Evolutionary conservation across 768 basidiomycete genomes (phyloP), one percentile per base, ranked within the genome.

Genomic region (Russula sp.): DNA sequence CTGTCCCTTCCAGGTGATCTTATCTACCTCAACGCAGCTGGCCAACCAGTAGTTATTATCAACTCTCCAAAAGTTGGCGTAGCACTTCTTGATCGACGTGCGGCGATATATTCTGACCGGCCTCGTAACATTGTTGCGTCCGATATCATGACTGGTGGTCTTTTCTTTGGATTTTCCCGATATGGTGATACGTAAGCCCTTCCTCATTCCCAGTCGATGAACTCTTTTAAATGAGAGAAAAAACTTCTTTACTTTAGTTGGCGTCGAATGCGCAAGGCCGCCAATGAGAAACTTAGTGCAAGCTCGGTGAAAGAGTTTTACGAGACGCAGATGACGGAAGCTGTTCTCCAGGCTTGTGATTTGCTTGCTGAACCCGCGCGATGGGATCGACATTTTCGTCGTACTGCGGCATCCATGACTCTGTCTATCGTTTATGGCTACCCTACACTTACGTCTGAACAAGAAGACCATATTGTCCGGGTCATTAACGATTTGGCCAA

Each of bases 251-350:
- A 30, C 38, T 11, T 2, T 22, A 55, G 54, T 26, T 55, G 36
- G 34, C 54, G 54, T 36, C 36, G 54, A 3, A 55, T 55, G 54
- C 54, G 54, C 54, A 55, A 55, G n/a, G 54, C 54, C 7, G 34
- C 54, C n/a, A 14, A 38, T 55, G 54, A 38, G 6, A 24, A 36
- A 22, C 24, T 55, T 3, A 38, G 14, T n/a, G 26, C 24, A 24
- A 34, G 36, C 10, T 36, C 36, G 5, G 36, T 18, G 7, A 55
- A 5, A 22, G 24, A 14, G 54, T 55, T 55, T 38, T 24, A 26
- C 36, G 54, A 55, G 36, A 24, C 22, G 7, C 54, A 55, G 18
- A 38, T 24, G 14, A 38, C n/a, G 22, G 54, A 38, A 24, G 54
- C 54, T 55, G 24, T 55, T 0, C 22, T 55, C 36, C 22, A 38